Conservation (phyloP, 305 asterid species). For the Fraxinus sp. region DNA sequence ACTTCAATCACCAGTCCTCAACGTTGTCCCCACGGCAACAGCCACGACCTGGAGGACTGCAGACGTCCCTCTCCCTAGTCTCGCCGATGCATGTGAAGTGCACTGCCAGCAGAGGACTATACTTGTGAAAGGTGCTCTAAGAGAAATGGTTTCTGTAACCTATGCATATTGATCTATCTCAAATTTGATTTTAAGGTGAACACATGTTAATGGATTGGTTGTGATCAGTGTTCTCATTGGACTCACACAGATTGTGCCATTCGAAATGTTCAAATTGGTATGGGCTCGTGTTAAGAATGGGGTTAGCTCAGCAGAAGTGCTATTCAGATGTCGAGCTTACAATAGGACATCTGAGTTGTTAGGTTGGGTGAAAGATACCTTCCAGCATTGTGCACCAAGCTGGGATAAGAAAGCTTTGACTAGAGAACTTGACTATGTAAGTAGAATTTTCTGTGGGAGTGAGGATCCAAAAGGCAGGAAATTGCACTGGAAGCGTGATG, state of each 20-base stretch:
- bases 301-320: constrained; percentile 65
- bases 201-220: constrained; percentile 93
- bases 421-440: constrained; percentile 82
- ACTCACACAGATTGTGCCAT: constrained; percentile 97
- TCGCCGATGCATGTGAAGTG: constrained; percentile 51
- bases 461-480: constrained; percentile 78
- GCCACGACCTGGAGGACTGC: too few species aligned
- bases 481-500: constrained; percentile 77
- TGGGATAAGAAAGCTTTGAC: constrained; percentile 85
- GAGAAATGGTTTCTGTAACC: constrained; percentile 88
- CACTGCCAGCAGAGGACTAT: constrained; percentile 81
- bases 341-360: constrained; percentile 74
- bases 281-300: constrained; percentile 72
- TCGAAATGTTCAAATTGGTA: constrained; percentile 72
- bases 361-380: constrained; percentile 94
- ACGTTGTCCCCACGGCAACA: too few species aligned
- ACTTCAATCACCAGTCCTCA: too few species aligned
- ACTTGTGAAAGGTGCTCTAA: constrained; percentile 70
- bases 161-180: constrained; percentile 87
- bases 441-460: constrained; percentile 78
- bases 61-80: too few species aligned
- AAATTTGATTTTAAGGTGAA: constrained; percentile 92
- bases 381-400: constrained; percentile 86
- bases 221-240: constrained; percentile 95
- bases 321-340: constrained; percentile 85